These are phyloP conservation scores for Inga leiocalycina DNA, from an alignment of 306 rosid genomes.

Conservation along the genomic window DNA sequence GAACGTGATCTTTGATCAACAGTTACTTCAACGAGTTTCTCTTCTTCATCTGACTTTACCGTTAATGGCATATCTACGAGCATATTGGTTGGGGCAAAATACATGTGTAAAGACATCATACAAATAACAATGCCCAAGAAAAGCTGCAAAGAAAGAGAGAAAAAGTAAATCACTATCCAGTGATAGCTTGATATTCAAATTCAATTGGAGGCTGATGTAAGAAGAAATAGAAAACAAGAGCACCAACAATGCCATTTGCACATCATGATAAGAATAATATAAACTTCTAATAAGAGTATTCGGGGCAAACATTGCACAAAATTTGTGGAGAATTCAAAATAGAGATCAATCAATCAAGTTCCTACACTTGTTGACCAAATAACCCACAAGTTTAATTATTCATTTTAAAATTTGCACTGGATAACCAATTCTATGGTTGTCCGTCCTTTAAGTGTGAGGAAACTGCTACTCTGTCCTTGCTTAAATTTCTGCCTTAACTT, in stretches of 20 bases:
- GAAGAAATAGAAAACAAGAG: not conserved
- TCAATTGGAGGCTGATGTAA: not conserved
- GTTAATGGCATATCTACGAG: conserved; percentile 54
- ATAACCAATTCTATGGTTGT: not conserved
- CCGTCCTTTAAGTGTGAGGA: not conserved
- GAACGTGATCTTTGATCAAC: conserved; percentile 50
- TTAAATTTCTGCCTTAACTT: not conserved
- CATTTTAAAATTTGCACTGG: not conserved
- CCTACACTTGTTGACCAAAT: not conserved
- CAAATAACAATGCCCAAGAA: conserved; percentile 65
- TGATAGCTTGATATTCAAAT: not conserved
- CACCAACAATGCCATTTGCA: not conserved
- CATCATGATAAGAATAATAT: not conserved
- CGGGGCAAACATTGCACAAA: not conserved
- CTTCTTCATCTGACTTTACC: conserved; percentile 53
- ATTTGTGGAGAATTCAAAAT: not conserved
- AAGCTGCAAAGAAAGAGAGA: conserved; percentile 47
- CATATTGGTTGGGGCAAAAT: conserved; percentile 56
- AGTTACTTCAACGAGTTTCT: conserved; percentile 41
- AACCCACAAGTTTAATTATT: not conserved
- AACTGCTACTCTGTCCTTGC: not conserved
- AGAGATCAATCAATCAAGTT: not conserved
- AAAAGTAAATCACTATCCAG: conserved; percentile 7
- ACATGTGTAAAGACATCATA: conserved; percentile 74
- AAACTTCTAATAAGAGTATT: not conserved